These are phyloP conservation scores for Phaffomyces antillensis DNA, from an alignment of 805 yeast species.

Conservation along the genomic window DNA sequence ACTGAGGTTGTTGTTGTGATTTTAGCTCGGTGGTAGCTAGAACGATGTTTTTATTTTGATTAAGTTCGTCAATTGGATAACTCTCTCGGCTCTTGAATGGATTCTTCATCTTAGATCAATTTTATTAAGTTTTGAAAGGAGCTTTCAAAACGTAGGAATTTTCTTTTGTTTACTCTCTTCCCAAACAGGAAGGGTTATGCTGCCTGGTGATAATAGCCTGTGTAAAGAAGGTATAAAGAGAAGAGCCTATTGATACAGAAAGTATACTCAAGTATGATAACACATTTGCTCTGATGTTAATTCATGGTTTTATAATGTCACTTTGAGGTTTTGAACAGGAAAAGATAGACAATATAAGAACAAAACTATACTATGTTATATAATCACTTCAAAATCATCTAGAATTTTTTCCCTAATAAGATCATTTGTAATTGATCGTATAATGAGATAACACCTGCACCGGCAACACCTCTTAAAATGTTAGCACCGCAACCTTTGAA, in stretches of 20 bases:
- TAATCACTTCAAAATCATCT: not conserved
- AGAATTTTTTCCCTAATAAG: conserved; percentile 91
- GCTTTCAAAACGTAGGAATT: not conserved
- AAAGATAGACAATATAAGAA: not conserved
- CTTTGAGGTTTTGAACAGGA: not conserved
- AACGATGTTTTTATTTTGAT: too few species aligned
- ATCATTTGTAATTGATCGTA: conserved; percentile 95
- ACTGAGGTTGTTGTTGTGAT: not conserved
- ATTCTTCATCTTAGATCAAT: not conserved
- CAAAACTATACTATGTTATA: too few species aligned
- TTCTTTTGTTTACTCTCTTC: not conserved
- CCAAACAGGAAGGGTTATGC: not conserved
- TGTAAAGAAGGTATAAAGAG: too few species aligned
- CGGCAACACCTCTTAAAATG: conserved; percentile 99
- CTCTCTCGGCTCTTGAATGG: too few species aligned
- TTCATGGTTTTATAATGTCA: not conserved
- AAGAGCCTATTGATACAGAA: too few species aligned
- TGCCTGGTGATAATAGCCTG: too few species aligned
- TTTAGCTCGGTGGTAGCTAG: too few species aligned
- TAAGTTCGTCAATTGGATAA: too few species aligned
- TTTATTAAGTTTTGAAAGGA: not conserved
- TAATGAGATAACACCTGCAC: conserved; percentile 98
- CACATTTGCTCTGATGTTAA: not conserved
- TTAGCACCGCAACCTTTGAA: conserved; percentile 99
- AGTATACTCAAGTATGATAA: not conserved